Percentiles rank a stretch among this genome's conserved stretches.
These are phyloP conservation scores for Bryoglossum gracile DNA, from an alignment of 495 filamentous ascomycete genomes.

Conservation along the genomic window DNA sequence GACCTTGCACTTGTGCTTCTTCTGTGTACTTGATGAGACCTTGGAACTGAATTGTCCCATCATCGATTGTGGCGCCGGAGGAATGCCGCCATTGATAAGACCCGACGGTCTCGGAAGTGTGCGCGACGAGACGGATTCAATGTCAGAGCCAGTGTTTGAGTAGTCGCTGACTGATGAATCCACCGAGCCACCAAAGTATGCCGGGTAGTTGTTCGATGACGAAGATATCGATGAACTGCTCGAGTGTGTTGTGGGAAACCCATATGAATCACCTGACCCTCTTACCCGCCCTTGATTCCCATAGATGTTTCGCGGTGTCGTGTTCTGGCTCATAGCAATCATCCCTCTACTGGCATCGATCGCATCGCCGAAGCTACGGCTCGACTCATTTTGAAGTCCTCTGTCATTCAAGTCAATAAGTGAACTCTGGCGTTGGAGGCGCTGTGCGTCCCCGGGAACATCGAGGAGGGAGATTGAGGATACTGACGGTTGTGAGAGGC, in stretches of 20 bases:
- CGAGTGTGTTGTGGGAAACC: constrained; percentile 86
- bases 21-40: constrained; percentile 89
- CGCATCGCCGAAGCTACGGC: constrained; percentile 68
- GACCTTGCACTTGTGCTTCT: constrained; percentile 99
- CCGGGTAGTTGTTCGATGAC: constrained; percentile 52
- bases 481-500: constrained; percentile 89
- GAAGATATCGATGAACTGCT: constrained; percentile 94
- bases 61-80: constrained; percentile 90
- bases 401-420: constrained; percentile 57
- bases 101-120: constrained; percentile 74
- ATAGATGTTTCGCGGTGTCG: constrained; percentile 84
- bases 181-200: constrained; percentile 76
- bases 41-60: constrained; percentile 99
- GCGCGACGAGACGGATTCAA: constrained; percentile 69
- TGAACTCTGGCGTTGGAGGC: constrained; percentile 44
- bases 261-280: constrained; percentile 82
- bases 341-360: constrained; percentile 85
- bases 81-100: constrained; percentile 57
- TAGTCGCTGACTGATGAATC: constrained; percentile 95
- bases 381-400: constrained; percentile 49
- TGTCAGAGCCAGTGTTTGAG: constrained; percentile 79
- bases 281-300: constrained; percentile 53
- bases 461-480: constrained; percentile 43
- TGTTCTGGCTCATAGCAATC: constrained; percentile 88
- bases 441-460: constrained; percentile 30